These are phyloP conservation scores for Candida sojae DNA, from an alignment of 1,139 yeast genomes.

Conservation along the genomic window DNA sequence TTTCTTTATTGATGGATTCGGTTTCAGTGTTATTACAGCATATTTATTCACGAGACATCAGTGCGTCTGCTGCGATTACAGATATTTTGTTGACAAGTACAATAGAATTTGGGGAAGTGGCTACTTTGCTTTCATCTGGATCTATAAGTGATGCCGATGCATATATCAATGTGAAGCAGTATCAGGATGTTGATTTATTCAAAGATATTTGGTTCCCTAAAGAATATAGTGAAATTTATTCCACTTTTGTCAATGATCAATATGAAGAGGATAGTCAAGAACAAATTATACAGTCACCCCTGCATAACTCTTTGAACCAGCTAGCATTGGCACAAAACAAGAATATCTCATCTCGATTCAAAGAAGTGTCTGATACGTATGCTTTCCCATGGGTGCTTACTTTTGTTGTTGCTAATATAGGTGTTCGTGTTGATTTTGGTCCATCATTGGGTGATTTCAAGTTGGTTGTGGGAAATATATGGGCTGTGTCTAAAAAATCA, in stretches of 20 bases:
- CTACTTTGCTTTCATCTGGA: slow-evolving; percentile 51
- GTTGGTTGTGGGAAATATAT: slow-evolving; percentile 56
- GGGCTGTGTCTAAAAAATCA: slow-evolving; percentile 72
- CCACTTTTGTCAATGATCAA: background rate
- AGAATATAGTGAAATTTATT: slow-evolving; percentile 12
- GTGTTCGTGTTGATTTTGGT: slow-evolving; percentile 73
- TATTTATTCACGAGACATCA: slow-evolving; percentile 83
- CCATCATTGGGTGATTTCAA: slow-evolving; percentile 73
- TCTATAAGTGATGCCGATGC: slow-evolving; percentile 58
- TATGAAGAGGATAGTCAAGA: slow-evolving; percentile 1
- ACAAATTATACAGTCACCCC: background rate
- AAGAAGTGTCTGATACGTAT: slow-evolving; percentile 61
- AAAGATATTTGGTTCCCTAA: slow-evolving; percentile 80
- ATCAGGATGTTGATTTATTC: slow-evolving; percentile 83
- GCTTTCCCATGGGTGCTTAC: slow-evolving; percentile 80
- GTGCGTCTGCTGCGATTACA: slow-evolving; percentile 72
- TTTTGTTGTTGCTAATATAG: slow-evolving; percentile 53
- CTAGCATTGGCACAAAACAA: slow-evolving; percentile 32
- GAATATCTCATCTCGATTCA: slow-evolving; percentile 53
- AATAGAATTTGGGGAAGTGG: slow-evolving; percentile 39
- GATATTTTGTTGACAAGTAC: slow-evolving; percentile 43
- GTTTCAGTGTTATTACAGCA: slow-evolving; percentile 80
- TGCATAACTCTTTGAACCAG: slow-evolving; percentile 5
- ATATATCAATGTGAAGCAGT: slow-evolving; percentile 76
- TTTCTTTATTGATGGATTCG: slow-evolving; percentile 47